Evolutionary conservation across 306 rosid species (phyloP), one percentile per base, ranked within the genome.

Genomic region (Cucurbita argyrosperma): DNA sequence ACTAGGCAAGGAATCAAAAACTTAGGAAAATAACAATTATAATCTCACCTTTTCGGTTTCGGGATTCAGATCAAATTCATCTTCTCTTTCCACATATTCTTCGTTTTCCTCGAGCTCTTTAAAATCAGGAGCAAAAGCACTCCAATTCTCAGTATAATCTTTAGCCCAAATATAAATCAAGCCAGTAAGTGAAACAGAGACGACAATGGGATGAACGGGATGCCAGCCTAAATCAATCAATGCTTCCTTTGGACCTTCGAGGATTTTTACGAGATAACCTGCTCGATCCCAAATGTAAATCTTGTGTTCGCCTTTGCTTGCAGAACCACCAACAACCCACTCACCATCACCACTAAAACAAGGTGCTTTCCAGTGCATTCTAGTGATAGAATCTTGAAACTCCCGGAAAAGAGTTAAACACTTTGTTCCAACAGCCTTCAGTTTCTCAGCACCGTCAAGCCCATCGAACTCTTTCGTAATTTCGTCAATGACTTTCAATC

Each of bases 111-210:
- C 99, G 4, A 94, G 96, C 88, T 94, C 99, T 80, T 94, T 94
- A 80, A 94, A 94, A 80, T 94, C 99, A 61, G 97, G 99, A 77
- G 99, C 99, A 88, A 94, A 94, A 66, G 99, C 97, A 87, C 99
- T 94, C 99, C 97, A 91, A 75, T 89, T 91, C 88, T 94, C 99
- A 18, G 97, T 94, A 74, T 91, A 91, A 82, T 94, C 99, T 85
- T 94, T 94, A 35, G 99, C 99, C 96, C 99, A 94, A 23, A 94
- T 91, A 80, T 89, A 94, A 82, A 88, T 86, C 77, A 88, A 67
- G 71, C 99, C 97, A 60, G 89, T 82, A 85, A 89, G 56, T 7
- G 99, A 95, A 83, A 95, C 99, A 65, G 97, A 95, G 77, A 86
- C 97, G 40, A 95, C 89, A 76, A 95, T 85, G 10, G 99, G 99